Evolutionary conservation across 371 early-diverging fungal species (phyloP).

Genomic region (Vairimorpha ceranae): DNA sequence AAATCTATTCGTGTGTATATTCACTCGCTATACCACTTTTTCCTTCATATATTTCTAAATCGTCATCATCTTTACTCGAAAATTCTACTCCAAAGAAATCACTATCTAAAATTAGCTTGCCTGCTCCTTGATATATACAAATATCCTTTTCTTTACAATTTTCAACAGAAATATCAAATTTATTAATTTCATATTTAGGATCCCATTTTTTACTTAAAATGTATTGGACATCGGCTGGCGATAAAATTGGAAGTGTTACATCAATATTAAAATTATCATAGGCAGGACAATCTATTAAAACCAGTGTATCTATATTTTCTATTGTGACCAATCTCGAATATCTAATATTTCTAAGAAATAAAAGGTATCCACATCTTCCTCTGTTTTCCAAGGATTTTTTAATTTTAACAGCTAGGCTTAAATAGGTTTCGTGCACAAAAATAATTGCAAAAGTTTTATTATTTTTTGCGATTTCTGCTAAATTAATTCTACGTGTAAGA

Average conservation of each 20-base stretch:
- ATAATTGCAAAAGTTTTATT: conserved; percentile 46
- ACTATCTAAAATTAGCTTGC: conserved; percentile 25
- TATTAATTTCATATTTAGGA: conserved; percentile 15
- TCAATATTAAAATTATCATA: conserved; percentile 36
- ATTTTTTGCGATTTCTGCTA: conserved; percentile 17
- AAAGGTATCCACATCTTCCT: conserved; percentile 34
- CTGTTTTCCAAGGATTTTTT: conserved; percentile 5
- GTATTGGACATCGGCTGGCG: conserved; percentile 41
- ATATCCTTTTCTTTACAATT: background rate
- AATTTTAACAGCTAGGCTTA: conserved; percentile 28
- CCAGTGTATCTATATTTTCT: conserved; percentile 52
- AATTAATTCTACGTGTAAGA: conserved; percentile 19
- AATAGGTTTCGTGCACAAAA: conserved; percentile 36
- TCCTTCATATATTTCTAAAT: conserved; percentile 45
- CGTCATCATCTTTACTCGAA: conserved; percentile 23
- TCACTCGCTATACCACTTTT: conserved; percentile 40
- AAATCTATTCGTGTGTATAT: conserved; percentile 36
- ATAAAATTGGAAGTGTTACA: conserved; percentile 49
- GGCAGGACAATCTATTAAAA: conserved; percentile 57
- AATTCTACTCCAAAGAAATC: conserved; percentile 37
- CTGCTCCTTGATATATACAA: conserved; percentile 4
- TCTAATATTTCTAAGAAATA: conserved; percentile 51
- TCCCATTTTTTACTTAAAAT: conserved; percentile 40
- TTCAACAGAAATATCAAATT: background rate
- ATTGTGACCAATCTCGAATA: conserved; percentile 50